phyloP scores from a whole-genome alignment of 257 asterid genomes.

The Coffea canephora region DNA sequence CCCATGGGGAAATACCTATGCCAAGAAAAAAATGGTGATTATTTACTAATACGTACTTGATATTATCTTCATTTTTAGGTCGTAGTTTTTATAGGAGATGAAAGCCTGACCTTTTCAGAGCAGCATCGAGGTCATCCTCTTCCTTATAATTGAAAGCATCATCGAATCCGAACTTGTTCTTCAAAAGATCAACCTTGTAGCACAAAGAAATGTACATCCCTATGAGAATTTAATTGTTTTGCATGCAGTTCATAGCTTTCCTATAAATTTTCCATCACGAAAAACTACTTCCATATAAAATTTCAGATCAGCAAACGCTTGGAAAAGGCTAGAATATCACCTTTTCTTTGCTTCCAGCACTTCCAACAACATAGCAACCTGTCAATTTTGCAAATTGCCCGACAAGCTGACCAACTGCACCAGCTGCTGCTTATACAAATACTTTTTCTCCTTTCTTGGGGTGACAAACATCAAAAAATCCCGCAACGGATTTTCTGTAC shows the following conservation, averaged over 20 bases:
- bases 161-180: constrained; percentile 33
- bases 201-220: neutral
- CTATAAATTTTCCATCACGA: too few relatives aligned
- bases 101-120: constrained; percentile 27
- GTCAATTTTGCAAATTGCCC: constrained; percentile 22
- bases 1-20: constrained; percentile 32
- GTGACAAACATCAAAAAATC: constrained; percentile 21
- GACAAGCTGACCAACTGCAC: constrained; percentile 17
- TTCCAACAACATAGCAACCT: constrained; percentile 36
- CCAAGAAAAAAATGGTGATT: too few relatives aligned
- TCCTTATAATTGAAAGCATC: constrained; percentile 40
- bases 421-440: constrained; percentile 23
- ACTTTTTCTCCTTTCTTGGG: constrained; percentile 28
- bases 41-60: too few relatives aligned
- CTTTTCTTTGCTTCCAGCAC: constrained; percentile 33
- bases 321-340: neutral
- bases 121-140: constrained; percentile 22
- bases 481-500: too few relatives aligned
- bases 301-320: neutral
- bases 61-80: too few relatives aligned
- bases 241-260: too few relatives aligned
- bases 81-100: too few relatives aligned
- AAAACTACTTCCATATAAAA: neutral
- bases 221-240: neutral
- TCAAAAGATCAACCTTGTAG: constrained; percentile 32